Evolutionary conservation across 495 filamentous ascomycete genomes (phyloP), one percentile per base, ranked within the genome.

Genomic region (Penicillium nucicola): DNA sequence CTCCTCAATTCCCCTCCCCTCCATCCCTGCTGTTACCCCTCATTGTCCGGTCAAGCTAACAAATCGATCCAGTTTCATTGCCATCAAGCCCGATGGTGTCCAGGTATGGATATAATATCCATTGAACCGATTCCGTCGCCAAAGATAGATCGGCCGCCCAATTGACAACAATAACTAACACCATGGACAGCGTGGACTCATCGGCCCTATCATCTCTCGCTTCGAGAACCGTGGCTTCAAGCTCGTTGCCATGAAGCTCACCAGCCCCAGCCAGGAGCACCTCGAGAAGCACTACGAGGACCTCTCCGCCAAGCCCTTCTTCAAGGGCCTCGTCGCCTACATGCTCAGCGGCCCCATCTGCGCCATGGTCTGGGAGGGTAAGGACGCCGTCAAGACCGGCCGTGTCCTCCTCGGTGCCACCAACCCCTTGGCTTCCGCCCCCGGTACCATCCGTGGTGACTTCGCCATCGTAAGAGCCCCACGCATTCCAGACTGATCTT

Each of bases 331-430:
- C 60, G 80, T 93, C 70, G 76, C 88, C 71, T 95, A 97, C 82
- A 98, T 98, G 93, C 81, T 87, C 74, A 88, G 84, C 78, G 93
- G 93, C 69, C 93, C 93, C 63, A 91, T 98, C 79, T 85, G 80
- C 80, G 93, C 93, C 74, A 98, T 97, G 92, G 86, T 98, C 72
- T 98, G 93, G 93, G 90, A 97, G 74, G 93, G 93, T 61, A 85
- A 85, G 78, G 91, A 97, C 61, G 93, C 83, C 69, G 91, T 96
- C 81, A 98, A 98, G 85, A 96, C 90, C 62, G 93, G 93, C 71
- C 93, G 93, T 70, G 73, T 76, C 72, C 81, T 98, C 72, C 88
- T 98, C 67, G 93, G 93, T 77, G 92, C 92, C 77, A 98, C 93
- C 77, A 97, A 98, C 86, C 93, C 93, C 60, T 80, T 92, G 54